Evolutionary conservation across 2,329 filamentous ascomycete species (phyloP).

Genomic region (Tolypocladium paradoxum): DNA sequence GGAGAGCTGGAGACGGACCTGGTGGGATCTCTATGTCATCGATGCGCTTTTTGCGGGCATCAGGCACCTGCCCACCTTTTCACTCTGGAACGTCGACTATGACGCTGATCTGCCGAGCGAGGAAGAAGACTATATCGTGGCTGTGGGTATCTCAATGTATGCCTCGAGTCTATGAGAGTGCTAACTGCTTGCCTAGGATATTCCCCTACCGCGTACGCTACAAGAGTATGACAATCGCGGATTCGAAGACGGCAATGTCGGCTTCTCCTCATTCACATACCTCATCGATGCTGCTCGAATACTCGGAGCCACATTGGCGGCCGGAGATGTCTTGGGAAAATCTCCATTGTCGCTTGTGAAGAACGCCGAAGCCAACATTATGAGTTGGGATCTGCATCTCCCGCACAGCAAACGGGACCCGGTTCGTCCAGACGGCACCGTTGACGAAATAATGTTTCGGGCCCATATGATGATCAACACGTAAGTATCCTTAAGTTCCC

Average conservation of each 20-base stretch:
- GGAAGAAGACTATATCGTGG: conserved; percentile 49
- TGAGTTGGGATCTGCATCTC: conserved; percentile 67
- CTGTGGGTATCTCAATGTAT: conserved; percentile 24
- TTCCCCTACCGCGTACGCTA: conserved; percentile 47
- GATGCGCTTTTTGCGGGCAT: conserved; percentile 70
- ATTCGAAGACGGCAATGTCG: conserved; percentile 52
- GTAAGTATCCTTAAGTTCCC: conserved; percentile 19
- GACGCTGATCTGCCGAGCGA: conserved; percentile 65
- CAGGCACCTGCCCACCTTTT: conserved; percentile 53
- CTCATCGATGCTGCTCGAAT: conserved; percentile 67
- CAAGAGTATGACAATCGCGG: conserved; percentile 60
- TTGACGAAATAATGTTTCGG: conserved; percentile 75
- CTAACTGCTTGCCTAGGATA: conserved; percentile 21
- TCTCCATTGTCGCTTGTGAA: conserved; percentile 11
- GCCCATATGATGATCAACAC: conserved; percentile 59
- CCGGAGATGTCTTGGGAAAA: conserved; percentile 30
- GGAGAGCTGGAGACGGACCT: conserved; percentile 69
- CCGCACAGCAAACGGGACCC: conserved; percentile 57
- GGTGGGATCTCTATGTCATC: conserved; percentile 65
- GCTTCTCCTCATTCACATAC: conserved; percentile 69
- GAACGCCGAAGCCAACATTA: conserved; percentile 28
- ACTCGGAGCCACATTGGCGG: conserved; percentile 43
- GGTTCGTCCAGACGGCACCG: conserved; percentile 49
- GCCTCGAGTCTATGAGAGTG: accelerated
- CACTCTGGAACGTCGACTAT: conserved; percentile 48